Evolutionary conservation across 495 filamentous ascomycete genomes (phyloP).

Genomic region (Patellaria atrata): DNA sequence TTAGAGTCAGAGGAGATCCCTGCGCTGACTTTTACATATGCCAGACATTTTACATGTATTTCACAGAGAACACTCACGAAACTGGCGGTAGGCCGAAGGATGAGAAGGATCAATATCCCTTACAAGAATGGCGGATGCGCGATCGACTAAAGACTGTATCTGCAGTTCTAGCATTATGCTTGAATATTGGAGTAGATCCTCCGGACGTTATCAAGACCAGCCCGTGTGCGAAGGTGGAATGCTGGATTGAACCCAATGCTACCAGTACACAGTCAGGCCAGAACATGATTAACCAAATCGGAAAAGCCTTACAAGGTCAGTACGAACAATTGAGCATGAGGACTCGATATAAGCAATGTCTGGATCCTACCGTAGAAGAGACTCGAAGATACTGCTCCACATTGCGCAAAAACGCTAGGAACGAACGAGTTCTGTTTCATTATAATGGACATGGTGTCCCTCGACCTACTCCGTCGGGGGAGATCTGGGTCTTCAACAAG

Average conservation of each 20-base stretch:
- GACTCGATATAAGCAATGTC: conserved; percentile 89
- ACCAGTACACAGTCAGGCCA: conserved; percentile 48
- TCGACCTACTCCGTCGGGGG: conserved; percentile 84
- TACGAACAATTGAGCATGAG: conserved; percentile 90
- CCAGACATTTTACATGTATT: conserved; percentile 98
- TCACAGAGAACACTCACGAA: conserved; percentile 91
- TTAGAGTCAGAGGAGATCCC: background rate
- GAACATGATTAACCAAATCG: conserved; percentile 85
- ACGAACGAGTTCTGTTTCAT: conserved; percentile 88
- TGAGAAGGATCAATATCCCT: conserved; percentile 40
- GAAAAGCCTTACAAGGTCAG: conserved; percentile 85
- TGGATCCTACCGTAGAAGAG: conserved; percentile 93
- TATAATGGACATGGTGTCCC: conserved; percentile 99
- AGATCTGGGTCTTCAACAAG: conserved; percentile 99
- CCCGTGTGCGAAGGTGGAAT: conserved; percentile 84
- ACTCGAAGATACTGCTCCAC: conserved; percentile 90
- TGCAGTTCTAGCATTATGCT: conserved; percentile 79
- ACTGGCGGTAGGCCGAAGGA: conserved; percentile 83
- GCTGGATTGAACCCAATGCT: conserved; percentile 85
- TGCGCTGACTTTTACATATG: conserved; percentile 6
- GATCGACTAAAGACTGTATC: conserved; percentile 95
- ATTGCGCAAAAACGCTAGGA: conserved; percentile 78
- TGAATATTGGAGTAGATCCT: conserved; percentile 96
- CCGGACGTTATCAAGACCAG: conserved; percentile 91
- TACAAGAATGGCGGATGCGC: conserved; percentile 92